phyloP scores from a whole-genome alignment of 176 grass and related monocot species.

The Juncus inflexus region DNA sequence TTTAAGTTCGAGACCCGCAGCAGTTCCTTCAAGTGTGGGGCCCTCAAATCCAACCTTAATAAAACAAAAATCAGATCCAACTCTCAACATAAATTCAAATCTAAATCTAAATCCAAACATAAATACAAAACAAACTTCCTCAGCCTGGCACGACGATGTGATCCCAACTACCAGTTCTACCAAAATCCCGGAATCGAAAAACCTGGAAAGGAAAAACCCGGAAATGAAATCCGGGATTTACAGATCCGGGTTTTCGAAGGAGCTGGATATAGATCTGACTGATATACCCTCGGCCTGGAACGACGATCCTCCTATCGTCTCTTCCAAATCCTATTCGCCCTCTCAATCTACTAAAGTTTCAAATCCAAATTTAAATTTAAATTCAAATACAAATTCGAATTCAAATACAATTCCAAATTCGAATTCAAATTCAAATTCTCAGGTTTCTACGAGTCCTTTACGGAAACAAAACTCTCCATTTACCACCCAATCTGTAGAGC shows the following conservation, averaged over 20 bases:
- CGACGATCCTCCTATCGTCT: conserved; percentile 46
- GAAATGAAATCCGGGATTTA: not conserved
- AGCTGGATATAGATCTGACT: conserved; percentile 53
- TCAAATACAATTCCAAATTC: conserved; percentile 9
- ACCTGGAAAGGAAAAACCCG: conserved; percentile 38
- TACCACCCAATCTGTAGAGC: conserved; percentile 5
- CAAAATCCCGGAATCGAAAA: conserved; percentile 33
- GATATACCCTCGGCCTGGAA: conserved; percentile 82
- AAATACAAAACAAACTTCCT: conserved; percentile 36
- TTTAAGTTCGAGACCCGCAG: conserved; percentile 40
- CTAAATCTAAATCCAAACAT: no score
- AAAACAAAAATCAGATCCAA: conserved; percentile 60
- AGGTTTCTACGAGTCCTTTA: conserved; percentile 31
- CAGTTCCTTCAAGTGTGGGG: conserved; percentile 26
- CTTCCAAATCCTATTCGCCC: conserved; percentile 32
- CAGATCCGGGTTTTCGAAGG: conserved; percentile 57
- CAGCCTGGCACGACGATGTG: conserved; percentile 81
- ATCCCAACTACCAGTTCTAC: conserved; percentile 33
- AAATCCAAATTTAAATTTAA: no score
- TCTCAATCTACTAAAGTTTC: no score
- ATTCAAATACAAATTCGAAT: not conserved
- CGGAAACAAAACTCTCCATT: conserved; percentile 32
- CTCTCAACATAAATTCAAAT: conserved; percentile 33
- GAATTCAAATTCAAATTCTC: conserved; percentile 1
- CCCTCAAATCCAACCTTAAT: conserved; percentile 39